Conservation (phyloP, 208 protist genomes). For the Leishmania amazonensis region DNA sequence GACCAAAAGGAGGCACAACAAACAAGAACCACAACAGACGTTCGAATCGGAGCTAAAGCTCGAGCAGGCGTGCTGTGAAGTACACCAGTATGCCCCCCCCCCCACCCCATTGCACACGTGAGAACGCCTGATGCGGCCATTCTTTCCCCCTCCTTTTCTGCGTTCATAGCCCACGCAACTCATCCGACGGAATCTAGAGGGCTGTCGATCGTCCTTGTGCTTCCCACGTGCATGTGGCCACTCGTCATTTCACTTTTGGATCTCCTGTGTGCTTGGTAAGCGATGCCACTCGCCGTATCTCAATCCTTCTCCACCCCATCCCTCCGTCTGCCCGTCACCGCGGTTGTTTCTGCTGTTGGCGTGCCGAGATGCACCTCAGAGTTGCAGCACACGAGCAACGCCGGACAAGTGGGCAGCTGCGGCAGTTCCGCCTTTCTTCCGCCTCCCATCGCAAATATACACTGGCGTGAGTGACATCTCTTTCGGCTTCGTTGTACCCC, state of each 20-base stretch:
- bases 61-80: background rate
- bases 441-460: background rate
- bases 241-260: background rate
- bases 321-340: background rate
- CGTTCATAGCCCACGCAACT: background rate
- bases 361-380: background rate
- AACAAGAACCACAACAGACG: background rate
- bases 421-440: background rate
- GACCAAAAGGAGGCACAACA: background rate
- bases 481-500: background rate
- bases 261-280: background rate
- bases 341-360: background rate
- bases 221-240: background rate
- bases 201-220: background rate
- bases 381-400: background rate
- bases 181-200: background rate
- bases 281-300: background rate
- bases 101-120: too few species aligned
- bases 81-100: background rate
- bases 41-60: background rate
- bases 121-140: background rate
- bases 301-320: background rate
- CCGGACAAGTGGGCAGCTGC: background rate
- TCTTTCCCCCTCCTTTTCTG: background rate
- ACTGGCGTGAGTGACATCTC: background rate